Evolutionary conservation across 1,139 yeast genomes (phyloP), one percentile per base, ranked within the genome.

Genomic region (Wickerhamomyces sp.): DNA sequence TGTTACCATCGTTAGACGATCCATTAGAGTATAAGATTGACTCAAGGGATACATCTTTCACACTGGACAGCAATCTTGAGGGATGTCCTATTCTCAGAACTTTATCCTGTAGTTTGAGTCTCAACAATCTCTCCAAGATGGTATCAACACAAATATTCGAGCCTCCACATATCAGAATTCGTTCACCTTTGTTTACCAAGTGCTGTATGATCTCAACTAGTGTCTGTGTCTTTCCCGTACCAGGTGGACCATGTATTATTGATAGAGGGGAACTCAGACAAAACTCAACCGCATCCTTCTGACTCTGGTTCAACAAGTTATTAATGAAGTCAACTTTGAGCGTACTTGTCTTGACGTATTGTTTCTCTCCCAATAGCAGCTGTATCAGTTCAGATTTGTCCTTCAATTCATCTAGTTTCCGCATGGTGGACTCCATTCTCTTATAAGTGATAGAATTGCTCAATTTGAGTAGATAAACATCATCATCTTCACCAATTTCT

Each of bases 121-220:
- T 23, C 4, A 40, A 28, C 18, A 89, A 59, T 41, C 96, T 65
- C 54, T 89, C 97, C 33, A 88, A 60, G 21, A 91, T 84, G 0
- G 95, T 91, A 57, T 91, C 97, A 1, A 88, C 96, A 0, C 96
- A 79, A n/a, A 88, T 81, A 54, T 91, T 91, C 0, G 97, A 89
- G 0, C 97, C 95, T 0, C 96, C 97, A 61, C 97, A 89, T 0
- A 91, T 93, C 27, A 91, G 64, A 0, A 91, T 80, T 34, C 91
- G 66, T 46, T 83, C 79, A 5, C 27, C 32, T 8, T 31, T 32
- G 13, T 64, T 66, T 1, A 81, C 71, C 37, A 87, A 62, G 52
- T 89, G 96, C 32, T 83, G 74, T 26, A 88, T 80, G 10, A 86
- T 62, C 51, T 91, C 97, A n/a, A 89, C 77, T 8, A 91, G 51